Evolutionary conservation across 148 eudicot species (phyloP).

Genomic region (Rhododendron griersonianum): DNA sequence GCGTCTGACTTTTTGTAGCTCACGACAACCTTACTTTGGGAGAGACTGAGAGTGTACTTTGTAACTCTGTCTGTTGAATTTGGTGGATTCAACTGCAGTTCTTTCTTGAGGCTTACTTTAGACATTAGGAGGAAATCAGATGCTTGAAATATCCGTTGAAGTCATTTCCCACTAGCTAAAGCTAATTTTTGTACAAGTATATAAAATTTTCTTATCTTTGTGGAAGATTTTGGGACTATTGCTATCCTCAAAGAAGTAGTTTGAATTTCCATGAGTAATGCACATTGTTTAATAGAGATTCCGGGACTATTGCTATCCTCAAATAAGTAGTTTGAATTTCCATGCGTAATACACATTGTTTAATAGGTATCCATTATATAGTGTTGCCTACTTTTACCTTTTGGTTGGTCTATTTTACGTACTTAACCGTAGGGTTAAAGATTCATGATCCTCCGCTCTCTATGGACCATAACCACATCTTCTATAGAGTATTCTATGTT

Average conservation of each 20-base stretch:
- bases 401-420: neutral
- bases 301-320: neutral
- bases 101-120: neutral
- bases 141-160: neutral
- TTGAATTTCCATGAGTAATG: neutral
- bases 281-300: neutral
- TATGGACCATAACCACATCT: neutral
- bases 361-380: neutral
- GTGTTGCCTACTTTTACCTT: neutral
- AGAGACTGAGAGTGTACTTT: neutral
- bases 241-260: no score
- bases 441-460: neutral
- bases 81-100: neutral
- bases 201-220: neutral
- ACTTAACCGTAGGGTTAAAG: neutral
- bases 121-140: neutral
- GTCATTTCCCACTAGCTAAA: neutral
- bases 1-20: neutral
- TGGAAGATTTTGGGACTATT: neutral
- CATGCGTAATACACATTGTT: neutral
- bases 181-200: neutral
- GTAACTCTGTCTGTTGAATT: neutral
- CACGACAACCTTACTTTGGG: neutral
- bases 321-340: neutral
- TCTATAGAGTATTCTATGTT: neutral